Conservation (phyloP, 2,329 filamentous ascomycete genomes). For the Fusarium brachygibbosum region DNA sequence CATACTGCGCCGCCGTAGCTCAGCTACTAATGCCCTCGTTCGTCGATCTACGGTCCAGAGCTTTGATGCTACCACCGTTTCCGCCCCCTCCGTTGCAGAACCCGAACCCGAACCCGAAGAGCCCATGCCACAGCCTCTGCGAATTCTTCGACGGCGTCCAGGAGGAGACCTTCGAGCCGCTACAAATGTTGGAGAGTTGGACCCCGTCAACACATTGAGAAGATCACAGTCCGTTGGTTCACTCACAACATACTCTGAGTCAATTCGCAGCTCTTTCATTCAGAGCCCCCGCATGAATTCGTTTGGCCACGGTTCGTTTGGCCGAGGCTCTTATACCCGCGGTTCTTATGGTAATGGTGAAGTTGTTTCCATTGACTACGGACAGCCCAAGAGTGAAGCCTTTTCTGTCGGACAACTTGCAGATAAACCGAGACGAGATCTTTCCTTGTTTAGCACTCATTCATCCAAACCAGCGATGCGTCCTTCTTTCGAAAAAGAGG, state of each 20-base stretch:
- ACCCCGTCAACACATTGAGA: slow-evolving; percentile 60
- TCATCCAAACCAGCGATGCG: slow-evolving; percentile 74
- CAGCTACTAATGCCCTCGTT: slow-evolving; percentile 69
- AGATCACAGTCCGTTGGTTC: slow-evolving; percentile 71
- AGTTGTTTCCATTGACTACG: slow-evolving; percentile 38
- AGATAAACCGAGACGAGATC: slow-evolving; percentile 61
- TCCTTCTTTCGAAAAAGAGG: slow-evolving; percentile 88
- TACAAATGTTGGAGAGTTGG: slow-evolving; percentile 73
- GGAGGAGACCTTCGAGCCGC: slow-evolving; percentile 81
- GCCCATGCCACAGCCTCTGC: slow-evolving; percentile 65
- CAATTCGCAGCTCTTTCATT: slow-evolving; percentile 69
- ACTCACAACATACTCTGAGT: slow-evolving; percentile 71
- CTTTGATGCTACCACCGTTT: slow-evolving; percentile 69
- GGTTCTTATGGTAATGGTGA: slow-evolving; percentile 37
- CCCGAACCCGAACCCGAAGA: slow-evolving; percentile 59
- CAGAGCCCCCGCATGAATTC: slow-evolving; percentile 56
- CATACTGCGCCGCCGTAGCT: slow-evolving; percentile 68
- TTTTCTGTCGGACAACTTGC: slow-evolving; percentile 73
- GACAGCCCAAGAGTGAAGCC: slow-evolving; percentile 55
- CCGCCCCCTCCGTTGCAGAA: slow-evolving; percentile 64
- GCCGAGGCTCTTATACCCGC: slow-evolving; percentile 9
- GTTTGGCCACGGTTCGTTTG: slow-evolving; percentile 46
- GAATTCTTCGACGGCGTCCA: slow-evolving; percentile 77
- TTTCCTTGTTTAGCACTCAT: slow-evolving; percentile 72
- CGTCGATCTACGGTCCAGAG: slow-evolving; percentile 67